Evolutionary conservation across 2,329 filamentous ascomycete genomes (phyloP).

Genomic region (Fusarium sp.): DNA sequence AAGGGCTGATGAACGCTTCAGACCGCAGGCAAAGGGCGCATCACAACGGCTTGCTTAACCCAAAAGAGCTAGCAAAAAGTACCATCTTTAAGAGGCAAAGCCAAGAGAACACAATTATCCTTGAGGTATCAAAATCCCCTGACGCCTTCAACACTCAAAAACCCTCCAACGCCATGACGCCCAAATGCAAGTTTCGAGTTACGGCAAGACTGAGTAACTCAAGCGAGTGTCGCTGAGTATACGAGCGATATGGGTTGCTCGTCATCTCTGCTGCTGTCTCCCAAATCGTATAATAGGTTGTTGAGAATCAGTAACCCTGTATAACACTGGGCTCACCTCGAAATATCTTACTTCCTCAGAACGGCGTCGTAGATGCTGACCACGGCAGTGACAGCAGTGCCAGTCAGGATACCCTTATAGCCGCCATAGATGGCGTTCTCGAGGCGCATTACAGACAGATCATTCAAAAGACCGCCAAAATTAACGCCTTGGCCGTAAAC

Average conservation of each 20-base stretch:
- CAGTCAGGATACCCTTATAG: conserved; percentile 75
- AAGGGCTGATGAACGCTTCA: neutral
- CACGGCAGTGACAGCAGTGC: conserved; percentile 73
- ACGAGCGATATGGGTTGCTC: neutral
- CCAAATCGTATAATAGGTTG: neutral
- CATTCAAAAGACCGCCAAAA: conserved; percentile 69
- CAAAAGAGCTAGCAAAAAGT: neutral
- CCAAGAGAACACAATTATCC: conserved; percentile 11
- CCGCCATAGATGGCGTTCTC: conserved; percentile 75
- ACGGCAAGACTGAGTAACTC: neutral
- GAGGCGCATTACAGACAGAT: conserved; percentile 69
- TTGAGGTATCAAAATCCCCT: conserved; percentile 46
- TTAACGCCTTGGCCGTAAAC: conserved; percentile 77
- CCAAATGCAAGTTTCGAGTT: conserved; percentile 30
- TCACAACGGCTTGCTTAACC: neutral
- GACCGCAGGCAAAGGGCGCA: neutral
- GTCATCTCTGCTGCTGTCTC: neutral
- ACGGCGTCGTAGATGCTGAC: conserved; percentile 82
- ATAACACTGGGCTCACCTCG: neutral
- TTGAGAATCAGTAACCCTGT: neutral
- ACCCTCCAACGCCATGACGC: conserved; percentile 44
- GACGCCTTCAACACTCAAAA: conserved; percentile 47
- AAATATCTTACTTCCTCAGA: conserved; percentile 68
- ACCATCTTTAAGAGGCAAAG: conserved; percentile 11
- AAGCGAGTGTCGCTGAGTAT: neutral